A percentile compares a stretch with the other conserved stretches of the same genome.
These are phyloP conservation scores for Waitea zeae DNA, from an alignment of 1,284 basidiomycete species.

Conservation along the genomic window DNA sequence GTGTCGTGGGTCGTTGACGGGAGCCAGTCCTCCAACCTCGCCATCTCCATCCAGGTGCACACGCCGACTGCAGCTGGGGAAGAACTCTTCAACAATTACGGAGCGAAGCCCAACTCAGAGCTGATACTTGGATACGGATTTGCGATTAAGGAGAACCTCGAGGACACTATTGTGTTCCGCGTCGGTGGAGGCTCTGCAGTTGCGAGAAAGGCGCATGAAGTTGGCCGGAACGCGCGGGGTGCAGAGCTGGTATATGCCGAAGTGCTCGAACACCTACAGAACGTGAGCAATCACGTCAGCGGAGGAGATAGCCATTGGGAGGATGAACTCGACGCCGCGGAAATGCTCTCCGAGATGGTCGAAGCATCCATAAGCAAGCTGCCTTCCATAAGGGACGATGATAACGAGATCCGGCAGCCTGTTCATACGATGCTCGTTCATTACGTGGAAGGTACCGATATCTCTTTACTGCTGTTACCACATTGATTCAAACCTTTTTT, in stretches of 20 bases:
- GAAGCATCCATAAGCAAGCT: too few species aligned
- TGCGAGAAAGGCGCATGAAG: constrained; percentile 36
- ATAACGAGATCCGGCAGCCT: too few species aligned
- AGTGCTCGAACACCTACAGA: constrained; percentile 24
- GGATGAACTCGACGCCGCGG: constrained; percentile 46
- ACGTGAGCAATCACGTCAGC: constrained; percentile 7
- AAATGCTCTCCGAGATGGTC: constrained; percentile 47
- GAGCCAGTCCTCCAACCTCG: constrained; percentile 1
- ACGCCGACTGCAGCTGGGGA: constrained; percentile 18
- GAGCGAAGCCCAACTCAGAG: constrained; percentile 73
- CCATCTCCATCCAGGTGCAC: constrained; percentile 28
- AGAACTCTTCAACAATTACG: constrained; percentile 85
- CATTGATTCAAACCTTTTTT: too few species aligned
- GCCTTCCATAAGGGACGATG: too few species aligned
- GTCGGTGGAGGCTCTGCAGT: constrained; percentile 21
- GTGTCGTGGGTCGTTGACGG: constrained; percentile 58
- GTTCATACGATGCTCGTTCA: too few species aligned
- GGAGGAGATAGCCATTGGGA: constrained; percentile 23
- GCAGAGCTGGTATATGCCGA: constrained; percentile 44
- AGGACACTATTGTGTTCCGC: constrained; percentile 71
- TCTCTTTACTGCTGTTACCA: too few species aligned
- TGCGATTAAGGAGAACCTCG: constrained; percentile 55
- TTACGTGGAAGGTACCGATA: too few species aligned
- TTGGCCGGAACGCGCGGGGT: constrained; percentile 38
- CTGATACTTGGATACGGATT: constrained; percentile 84